Evolutionary conservation across 1,139 yeast species (phyloP), one percentile per base, ranked within the genome.

Genomic region (Magnusiomyces paraingens): DNA sequence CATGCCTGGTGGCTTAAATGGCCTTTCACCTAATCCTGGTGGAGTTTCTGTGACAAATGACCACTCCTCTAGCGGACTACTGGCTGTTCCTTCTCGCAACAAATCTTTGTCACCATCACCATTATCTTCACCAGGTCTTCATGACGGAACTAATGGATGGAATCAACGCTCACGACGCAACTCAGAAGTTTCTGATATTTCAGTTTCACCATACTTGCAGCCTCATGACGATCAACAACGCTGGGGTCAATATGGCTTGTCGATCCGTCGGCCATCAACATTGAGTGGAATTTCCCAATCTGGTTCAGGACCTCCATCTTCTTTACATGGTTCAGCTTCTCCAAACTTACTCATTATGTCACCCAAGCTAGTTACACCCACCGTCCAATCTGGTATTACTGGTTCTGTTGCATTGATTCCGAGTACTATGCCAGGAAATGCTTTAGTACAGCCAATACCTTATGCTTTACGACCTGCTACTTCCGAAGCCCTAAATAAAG

Each of bases 71-170:
- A 26, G 26, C 22, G 17, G 46, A 32, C 18, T 17, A 21, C 14
- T 42, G 18, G 15, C 29, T n/a, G 29, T 20, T 26, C 52, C 14
- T 43, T 43, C 15, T 45, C 48, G n/a, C 42, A 38, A 14, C 40
- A 44, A 17, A 40, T 21, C 29, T 10, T 40, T 14, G 35, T 53
- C 55, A 2, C 53, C 55, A 2, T 35, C 53, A 35, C 51, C 12
- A 29, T 45, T 6, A 29, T 22, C 12, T 35, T 44, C 6, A 39
- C 49, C 17, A 8, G 32, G 32, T 26, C 32, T 8, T 26, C 32
- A 5, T 26, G 32, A 26, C 8, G 32, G 32, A 5, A 8, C 8
- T 26, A 26, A 26, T 26, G 32, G 32, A 4, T 26, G 32, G 32
- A 26, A 26, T 8, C 32, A 26, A 8, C 36, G 51, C 15, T 46